Conservation (phyloP, 257 asterid genomes). For the Eustoma russellianum region DNA sequence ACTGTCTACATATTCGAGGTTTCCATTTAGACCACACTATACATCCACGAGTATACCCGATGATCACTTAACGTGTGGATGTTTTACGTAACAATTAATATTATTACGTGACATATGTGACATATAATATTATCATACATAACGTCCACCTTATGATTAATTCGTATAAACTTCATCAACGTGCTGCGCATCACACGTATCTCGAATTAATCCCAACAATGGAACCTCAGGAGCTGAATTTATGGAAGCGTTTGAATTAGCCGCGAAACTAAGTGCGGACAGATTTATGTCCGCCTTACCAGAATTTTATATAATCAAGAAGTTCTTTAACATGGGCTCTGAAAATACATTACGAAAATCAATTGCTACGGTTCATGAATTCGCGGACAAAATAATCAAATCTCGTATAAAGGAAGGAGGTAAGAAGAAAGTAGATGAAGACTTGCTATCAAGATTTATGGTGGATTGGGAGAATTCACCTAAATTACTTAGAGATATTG, state of each 20-base stretch:
- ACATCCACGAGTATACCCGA: no score
- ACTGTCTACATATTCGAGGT: no score
- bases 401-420: conserved; percentile 38
- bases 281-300: conserved; percentile 63
- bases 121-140: no score
- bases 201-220: no score
- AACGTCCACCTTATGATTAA: no score
- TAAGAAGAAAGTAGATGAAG: conserved; percentile 45
- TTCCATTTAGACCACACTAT: no score
- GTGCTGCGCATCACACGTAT: no score
- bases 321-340: conserved; percentile 44
- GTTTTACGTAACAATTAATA: no score
- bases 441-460: conserved; percentile 65
- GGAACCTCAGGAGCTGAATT: conserved; percentile 40
- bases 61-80: no score
- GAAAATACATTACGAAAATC: conserved; percentile 43
- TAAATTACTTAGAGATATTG: conserved; percentile 61
- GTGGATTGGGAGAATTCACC: conserved; percentile 35
- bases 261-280: conserved; percentile 58
- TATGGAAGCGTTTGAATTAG: conserved; percentile 73
- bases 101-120: no score
- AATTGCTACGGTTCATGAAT: conserved; percentile 45
- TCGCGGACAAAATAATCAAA: conserved; percentile 55
- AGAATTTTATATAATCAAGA: conserved; percentile 25
- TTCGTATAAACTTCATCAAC: no score